Percentiles rank a stretch among this genome's conserved stretches.
phyloP scores from a whole-genome alignment of 305 asterid species.

The Ruellia speciosa region DNA sequence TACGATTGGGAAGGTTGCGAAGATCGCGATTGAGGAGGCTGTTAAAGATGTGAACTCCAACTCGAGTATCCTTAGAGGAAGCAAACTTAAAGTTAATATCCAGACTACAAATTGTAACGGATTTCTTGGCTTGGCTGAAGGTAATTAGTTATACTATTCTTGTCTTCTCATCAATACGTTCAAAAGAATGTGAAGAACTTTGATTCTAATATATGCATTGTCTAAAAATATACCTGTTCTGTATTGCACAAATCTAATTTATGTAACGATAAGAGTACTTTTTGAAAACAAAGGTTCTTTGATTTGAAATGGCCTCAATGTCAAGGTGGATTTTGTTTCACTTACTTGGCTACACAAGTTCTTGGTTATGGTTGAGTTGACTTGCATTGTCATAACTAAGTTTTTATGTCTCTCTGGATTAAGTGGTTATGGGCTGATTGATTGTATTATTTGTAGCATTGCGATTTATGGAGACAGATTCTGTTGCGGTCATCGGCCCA shows the following conservation, averaged over 20 bases:
- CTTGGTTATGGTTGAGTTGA: too few species aligned
- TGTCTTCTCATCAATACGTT: background rate
- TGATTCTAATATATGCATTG: too few species aligned
- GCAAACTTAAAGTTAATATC: conserved; percentile 36
- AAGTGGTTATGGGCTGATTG: background rate
- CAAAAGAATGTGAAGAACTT: too few species aligned
- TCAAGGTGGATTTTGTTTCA: background rate
- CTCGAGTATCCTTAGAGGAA: conserved; percentile 45
- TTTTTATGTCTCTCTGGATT: background rate
- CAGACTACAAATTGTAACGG: conserved; percentile 61
- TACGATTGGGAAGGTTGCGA: conserved; percentile 54
- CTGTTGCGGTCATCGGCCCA: conserved; percentile 80
- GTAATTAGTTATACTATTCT: background rate
- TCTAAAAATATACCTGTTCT: too few species aligned
- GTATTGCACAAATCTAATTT: too few species aligned
- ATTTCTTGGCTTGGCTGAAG: conserved; percentile 59
- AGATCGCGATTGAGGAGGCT: conserved; percentile 71
- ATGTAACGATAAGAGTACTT: background rate
- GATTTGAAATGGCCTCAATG: background rate
- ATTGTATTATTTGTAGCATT: conserved; percentile 44
- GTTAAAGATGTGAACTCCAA: conserved; percentile 68
- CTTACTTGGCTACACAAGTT: too few species aligned
- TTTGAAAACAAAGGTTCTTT: background rate
- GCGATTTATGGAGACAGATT: conserved; percentile 58
- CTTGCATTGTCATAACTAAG: too few species aligned